Percentiles rank a stretch among this genome's conserved stretches.
Conservation (phyloP, 805 yeast genomes). For the Saturnispora zaruensis region DNA sequence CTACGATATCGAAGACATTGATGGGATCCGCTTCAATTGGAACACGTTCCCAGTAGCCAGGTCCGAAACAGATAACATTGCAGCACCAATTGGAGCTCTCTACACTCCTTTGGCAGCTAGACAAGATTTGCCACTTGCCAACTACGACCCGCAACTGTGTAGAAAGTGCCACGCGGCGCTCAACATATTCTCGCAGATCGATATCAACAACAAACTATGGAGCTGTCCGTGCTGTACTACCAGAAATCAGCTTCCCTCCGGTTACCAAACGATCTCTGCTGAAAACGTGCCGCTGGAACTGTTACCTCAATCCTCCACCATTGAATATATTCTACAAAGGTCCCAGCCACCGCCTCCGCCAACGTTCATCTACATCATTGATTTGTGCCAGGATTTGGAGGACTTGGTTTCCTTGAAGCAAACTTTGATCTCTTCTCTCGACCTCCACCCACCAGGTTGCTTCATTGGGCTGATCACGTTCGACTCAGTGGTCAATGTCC, state of each 20-base stretch:
- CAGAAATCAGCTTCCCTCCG: slow-evolving; percentile 75
- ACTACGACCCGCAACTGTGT: slow-evolving; percentile 81
- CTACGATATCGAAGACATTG: slow-evolving; percentile 51
- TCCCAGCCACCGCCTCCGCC: slow-evolving; percentile 64
- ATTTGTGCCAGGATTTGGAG: slow-evolving; percentile 83
- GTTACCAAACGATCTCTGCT: slow-evolving; percentile 66
- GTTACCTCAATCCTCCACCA: slow-evolving; percentile 57
- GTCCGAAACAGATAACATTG: slow-evolving; percentile 81
- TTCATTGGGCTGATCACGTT: slow-evolving; percentile 79
- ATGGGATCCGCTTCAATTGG: slow-evolving; percentile 72
- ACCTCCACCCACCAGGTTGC: slow-evolving; percentile 82
- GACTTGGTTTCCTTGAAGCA: slow-evolving; percentile 79
- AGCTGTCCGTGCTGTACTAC: slow-evolving; percentile 73
- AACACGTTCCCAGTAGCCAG: slow-evolving; percentile 83
- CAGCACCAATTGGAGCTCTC: slow-evolving; percentile 88
- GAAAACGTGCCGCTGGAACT: slow-evolving; percentile 79
- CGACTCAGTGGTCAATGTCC: slow-evolving; percentile 87
- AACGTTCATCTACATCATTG: slow-evolving; percentile 76
- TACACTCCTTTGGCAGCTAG: slow-evolving; percentile 88
- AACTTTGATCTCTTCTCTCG: slow-evolving; percentile 63
- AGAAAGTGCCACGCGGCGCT: slow-evolving; percentile 77
- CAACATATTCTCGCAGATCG: slow-evolving; percentile 81
- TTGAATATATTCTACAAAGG: slow-evolving; percentile 76
- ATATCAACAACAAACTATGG: slow-evolving; percentile 71
- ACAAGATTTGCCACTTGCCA: slow-evolving; percentile 67